Evolutionary conservation across 306 rosid species (phyloP).

Genomic region (Cucurbita pepo): DNA sequence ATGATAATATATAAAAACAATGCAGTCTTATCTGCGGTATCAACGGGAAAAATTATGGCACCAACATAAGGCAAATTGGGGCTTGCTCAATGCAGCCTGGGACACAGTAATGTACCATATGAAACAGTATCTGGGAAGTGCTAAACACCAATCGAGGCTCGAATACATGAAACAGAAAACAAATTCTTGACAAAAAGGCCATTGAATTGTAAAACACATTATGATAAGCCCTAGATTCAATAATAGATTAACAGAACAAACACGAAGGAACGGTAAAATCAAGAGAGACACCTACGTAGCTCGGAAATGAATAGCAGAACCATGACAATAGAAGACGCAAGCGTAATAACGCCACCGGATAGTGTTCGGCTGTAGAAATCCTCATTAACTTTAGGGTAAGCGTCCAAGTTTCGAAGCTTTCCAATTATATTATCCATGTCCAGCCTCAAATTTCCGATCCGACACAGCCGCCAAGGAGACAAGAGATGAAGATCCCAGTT

Average conservation of each 20-base stretch:
- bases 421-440: conserved; percentile 58
- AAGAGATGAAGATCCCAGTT: not conserved
- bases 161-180: not conserved
- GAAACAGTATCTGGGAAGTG: not conserved
- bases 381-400: conserved; percentile 91
- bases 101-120: not conserved
- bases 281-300: conserved; percentile 39
- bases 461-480: not conserved
- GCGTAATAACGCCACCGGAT: conserved; percentile 87
- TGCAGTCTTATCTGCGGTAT: not conserved
- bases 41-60: not conserved
- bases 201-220: not conserved
- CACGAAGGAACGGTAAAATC: not conserved
- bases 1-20: not conserved
- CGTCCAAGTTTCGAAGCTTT: conserved; percentile 84
- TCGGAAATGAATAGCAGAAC: conserved; percentile 84
- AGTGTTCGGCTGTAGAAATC: conserved; percentile 96
- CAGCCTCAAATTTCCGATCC: not conserved
- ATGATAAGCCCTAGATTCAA: not conserved
- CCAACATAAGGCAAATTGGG: not conserved
- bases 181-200: not conserved
- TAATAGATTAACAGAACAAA: not conserved
- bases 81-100: not conserved
- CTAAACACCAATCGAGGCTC: not conserved
- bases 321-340: conserved; percentile 80